Conservation (phyloP, 2,329 filamentous ascomycete genomes). For the Aphanoascus verrucosus region DNA sequence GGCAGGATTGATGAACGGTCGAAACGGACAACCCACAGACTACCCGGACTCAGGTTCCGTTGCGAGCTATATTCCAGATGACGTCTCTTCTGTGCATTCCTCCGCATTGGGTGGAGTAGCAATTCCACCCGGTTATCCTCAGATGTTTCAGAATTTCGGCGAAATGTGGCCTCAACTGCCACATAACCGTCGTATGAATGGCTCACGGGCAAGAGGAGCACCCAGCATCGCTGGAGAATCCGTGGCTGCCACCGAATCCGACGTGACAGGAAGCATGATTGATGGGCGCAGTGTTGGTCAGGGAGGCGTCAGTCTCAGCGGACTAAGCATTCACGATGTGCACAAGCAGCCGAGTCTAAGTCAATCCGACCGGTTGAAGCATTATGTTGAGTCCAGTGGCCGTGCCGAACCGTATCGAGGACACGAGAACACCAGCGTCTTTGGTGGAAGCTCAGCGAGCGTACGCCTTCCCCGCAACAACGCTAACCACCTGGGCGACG, state of each 20-base stretch:
- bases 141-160: conserved; percentile 90
- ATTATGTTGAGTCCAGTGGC: conserved; percentile 80
- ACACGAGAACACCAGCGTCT: conserved; percentile 53
- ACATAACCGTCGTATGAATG: conserved; percentile 53
- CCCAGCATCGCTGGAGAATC: conserved; percentile 83
- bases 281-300: conserved; percentile 61
- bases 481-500: conserved; percentile 42
- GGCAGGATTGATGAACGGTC: conserved; percentile 42
- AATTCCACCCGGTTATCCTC: conserved; percentile 73
- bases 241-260: conserved; percentile 81
- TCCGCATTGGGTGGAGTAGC: conserved; percentile 78
- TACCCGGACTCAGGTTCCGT: conserved; percentile 73
- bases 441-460: conserved; percentile 48
- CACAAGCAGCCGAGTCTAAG: conserved; percentile 63
- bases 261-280: conserved; percentile 67
- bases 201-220: conserved; percentile 55
- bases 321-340: conserved; percentile 62
- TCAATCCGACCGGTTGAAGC: conserved; percentile 83
- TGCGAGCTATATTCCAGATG: conserved; percentile 90
- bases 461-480: conserved; percentile 39
- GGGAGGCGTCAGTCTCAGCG: conserved; percentile 79
- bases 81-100: conserved; percentile 91
- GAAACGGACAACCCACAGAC: conserved; percentile 41
- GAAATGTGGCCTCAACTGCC: conserved; percentile 83
- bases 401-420: conserved; percentile 48